phyloP scores from a whole-genome alignment of 2,329 filamentous ascomycete species.

The Curvularia sp. region DNA sequence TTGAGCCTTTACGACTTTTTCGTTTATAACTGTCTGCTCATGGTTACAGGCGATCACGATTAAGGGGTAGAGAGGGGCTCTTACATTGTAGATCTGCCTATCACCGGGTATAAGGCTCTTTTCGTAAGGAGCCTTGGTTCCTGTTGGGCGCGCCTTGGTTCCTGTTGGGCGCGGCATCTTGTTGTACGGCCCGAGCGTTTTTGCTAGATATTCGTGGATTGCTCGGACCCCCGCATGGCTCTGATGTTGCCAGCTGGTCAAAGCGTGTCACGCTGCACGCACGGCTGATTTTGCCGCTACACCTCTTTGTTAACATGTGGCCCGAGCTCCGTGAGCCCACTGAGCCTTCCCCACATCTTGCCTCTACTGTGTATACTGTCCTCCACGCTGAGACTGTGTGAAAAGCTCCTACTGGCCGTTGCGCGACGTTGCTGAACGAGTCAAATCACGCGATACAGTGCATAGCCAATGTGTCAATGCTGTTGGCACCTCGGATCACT shows the following conservation, averaged over 20 bases:
- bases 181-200: neutral
- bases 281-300: conserved; percentile 2
- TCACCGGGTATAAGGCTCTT: neutral
- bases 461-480: neutral
- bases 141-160: no score
- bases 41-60: neutral
- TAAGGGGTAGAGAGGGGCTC: neutral
- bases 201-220: neutral
- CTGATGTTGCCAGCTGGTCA: conserved; percentile 4
- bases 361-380: neutral
- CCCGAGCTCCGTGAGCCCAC: neutral
- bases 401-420: neutral
- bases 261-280: conserved; percentile 1
- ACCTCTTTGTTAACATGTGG: conserved; percentile 1
- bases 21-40: neutral
- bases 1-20: no score
- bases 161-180: conserved; percentile 1
- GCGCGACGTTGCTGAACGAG: neutral
- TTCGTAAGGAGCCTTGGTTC: neutral
- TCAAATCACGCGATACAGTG: neutral
- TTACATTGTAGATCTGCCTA: neutral
- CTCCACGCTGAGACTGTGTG: neutral
- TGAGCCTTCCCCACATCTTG: neutral
- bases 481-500: neutral
- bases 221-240: conserved; percentile 5